These are phyloP conservation scores for Pseudocercospora crystallina DNA, from an alignment of 2,329 filamentous ascomycete genomes.

Conservation along the genomic window DNA sequence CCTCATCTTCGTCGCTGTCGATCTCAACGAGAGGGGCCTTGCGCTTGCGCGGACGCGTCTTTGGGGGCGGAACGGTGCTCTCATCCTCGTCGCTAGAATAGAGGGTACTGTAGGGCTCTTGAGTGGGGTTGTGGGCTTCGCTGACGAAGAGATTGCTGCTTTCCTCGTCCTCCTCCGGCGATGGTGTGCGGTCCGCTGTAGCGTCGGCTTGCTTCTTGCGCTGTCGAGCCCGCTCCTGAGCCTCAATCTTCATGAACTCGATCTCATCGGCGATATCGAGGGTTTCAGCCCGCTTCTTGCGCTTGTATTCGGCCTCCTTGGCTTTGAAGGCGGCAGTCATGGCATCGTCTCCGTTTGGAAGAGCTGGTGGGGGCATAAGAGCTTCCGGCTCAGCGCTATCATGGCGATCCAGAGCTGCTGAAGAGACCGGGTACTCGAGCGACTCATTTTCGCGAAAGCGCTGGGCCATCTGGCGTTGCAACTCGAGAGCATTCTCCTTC, in stretches of 20 bases:
- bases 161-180: conserved; percentile 11
- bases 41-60: conserved; percentile 3
- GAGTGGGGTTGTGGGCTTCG: neutral
- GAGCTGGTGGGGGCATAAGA: conserved; percentile 3
- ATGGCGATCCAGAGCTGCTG: neutral
- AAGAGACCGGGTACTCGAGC: no score
- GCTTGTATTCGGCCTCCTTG: conserved; percentile 3
- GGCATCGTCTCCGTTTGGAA: neutral
- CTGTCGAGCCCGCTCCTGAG: conserved; percentile 17
- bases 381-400: conserved; percentile 1
- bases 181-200: conserved; percentile 12
- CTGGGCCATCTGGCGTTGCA: neutral
- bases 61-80: neutral
- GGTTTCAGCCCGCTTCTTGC: conserved; percentile 17
- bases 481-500: no score
- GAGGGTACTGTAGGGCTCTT: neutral
- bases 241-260: conserved; percentile 22
- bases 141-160: conserved; percentile 15
- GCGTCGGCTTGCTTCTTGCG: conserved; percentile 20
- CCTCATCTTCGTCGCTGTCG: conserved; percentile 1
- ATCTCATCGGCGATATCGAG: conserved; percentile 23
- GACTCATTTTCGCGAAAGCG: conserved; percentile 1
- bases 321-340: conserved; percentile 6
- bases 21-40: neutral
- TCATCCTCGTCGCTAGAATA: conserved; percentile 5